Evolutionary conservation across 305 asterid genomes (phyloP), one percentile per base, ranked within the genome.

Genomic region (Fraxinus paxiana): DNA sequence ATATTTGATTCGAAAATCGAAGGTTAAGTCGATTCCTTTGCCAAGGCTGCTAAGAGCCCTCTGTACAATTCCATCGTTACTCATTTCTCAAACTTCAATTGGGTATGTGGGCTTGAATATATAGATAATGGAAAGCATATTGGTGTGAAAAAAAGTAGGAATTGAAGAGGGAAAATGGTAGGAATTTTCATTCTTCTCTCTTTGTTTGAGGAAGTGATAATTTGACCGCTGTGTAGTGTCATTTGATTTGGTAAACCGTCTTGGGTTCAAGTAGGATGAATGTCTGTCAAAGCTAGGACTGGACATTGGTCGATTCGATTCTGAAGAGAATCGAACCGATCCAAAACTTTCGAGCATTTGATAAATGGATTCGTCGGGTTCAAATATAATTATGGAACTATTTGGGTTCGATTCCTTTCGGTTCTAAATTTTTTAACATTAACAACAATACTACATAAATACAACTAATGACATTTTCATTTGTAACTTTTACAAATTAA

Each of bases 1-100:
- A 87, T 86, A 95, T 26, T 95, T 91, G 73, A 95, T 88, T 0
- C 97, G 91, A 54, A 90, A 92, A 90, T 95, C 97, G 3, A 91
- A 87, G 1, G 97, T 80, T 18, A 93, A 22, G 31, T 95, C 98
- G 76, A 93, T 91, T 0, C 98, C 98, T 86, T 91, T 94, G 24
- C 98, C 98, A 0, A 95, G 93, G 83, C 97, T 88, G 61, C 82
- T 79, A 8, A 95, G 81, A 70, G 97, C 92, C 86, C 78, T 90
- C 71, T 87, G 80, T 51, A 91, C 94, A 37, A 92, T 89, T 48
- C 83, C 90, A 34, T 83, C 75, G 10, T 33, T 73, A 17, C 67
- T 59, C 83, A 73, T 88, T 43, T 78, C 54, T 78, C 30, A 30
- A 67, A 67, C 73, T 28, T 18, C n/a, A 18, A 28, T 28, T 28